Base-by-base conservation (phyloP, 1,284 basidiomycete species). In the Tilletia indica region DNA sequence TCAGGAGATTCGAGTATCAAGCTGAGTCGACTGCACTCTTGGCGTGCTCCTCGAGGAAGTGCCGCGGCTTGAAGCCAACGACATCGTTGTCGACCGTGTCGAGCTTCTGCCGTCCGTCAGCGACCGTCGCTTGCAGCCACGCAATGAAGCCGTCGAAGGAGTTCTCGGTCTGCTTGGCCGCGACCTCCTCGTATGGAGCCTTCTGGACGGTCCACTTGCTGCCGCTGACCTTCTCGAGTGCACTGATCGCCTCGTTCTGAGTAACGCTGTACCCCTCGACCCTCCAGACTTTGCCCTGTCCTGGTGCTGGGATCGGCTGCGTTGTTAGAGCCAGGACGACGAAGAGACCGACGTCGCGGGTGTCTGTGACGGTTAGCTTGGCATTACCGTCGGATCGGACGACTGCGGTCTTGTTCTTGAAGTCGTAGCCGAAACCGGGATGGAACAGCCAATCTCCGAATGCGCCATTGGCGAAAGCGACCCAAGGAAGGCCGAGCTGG, bases 131-230 rank as follows among this genome's bases (percentile, higher is more conserved):
- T 3, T 64, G 31, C 9, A 64, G 34, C 61, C 61, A 64, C 0
- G 61, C 34, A 16, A 64, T n/a, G 36, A 64, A 64, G 61, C 61
- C 61, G 34, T 64, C 61, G n/a, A 64, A 64, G 6, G 61, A 64
- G 38, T 25, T 19, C 1, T 64, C 36, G 4, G 61, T 64, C 61
- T 64, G 61, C 61, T 64, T 64, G 4, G 61, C 61, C 12, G 19
- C 19, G 9, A 36, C 34, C 36, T 34, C 61, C 36, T 64, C 61
- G 34, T 39, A 42, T 14, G 31, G 12, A 9, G 19, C 61, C 38
- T 36, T 16, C 34, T 25, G 38, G 5, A 64, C 36, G 9, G 31
- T 39, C 9, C 19, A 64, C 61, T 64, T 64, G 31, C 3, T 38
- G 9, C 61, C 61, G 34, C 16, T 39, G 11, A 4, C 34, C 61